These are phyloP conservation scores for Colletotrichum higginsianum DNA, from an alignment of 2,329 filamentous ascomycete genomes.

Conservation along the genomic window DNA sequence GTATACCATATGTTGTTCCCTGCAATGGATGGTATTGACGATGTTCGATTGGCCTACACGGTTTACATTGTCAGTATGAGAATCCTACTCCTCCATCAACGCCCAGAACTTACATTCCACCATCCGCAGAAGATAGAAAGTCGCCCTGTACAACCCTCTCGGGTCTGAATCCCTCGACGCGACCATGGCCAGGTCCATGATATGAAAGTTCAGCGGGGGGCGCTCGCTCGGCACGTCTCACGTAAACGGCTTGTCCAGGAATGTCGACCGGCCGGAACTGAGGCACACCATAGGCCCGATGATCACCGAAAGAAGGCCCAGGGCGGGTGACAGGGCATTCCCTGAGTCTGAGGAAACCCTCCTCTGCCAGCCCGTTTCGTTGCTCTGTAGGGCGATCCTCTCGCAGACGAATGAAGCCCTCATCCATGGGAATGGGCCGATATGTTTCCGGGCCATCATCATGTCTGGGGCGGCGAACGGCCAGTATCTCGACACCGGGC, in stretches of 20 bases:
- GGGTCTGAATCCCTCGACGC: neutral
- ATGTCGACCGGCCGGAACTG: constrained; percentile 2
- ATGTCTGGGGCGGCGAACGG: constrained; percentile 34
- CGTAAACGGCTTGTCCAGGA: constrained; percentile 28
- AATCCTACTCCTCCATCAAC: neutral
- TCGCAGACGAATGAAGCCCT: constrained; percentile 38
- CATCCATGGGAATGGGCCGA: constrained; percentile 17
- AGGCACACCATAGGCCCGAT: neutral
- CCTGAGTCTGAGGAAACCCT: constrained; percentile 37
- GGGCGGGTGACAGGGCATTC: constrained; percentile 20
- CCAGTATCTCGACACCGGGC: constrained; percentile 38
- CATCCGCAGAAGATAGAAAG: constrained; percentile 2
- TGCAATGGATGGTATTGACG: constrained; percentile 43
- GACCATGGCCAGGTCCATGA: neutral
- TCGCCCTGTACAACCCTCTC: constrained; percentile 14
- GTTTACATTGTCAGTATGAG: neutral
- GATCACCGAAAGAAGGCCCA: neutral
- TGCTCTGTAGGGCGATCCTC: constrained; percentile 17
- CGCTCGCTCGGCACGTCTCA: constrained; percentile 26
- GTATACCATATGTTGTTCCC: constrained; percentile 25
- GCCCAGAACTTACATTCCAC: constrained; percentile 28
- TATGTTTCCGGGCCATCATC: constrained; percentile 17
- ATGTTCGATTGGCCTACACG: constrained; percentile 10
- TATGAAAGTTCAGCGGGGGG: constrained; percentile 10
- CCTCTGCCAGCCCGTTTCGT: constrained; percentile 27